A percentile compares a stretch with the other conserved stretches of the same genome.
phyloP scores from a whole-genome alignment of 169 alveolate genomes.

The Cryptosporidium canis region DNA sequence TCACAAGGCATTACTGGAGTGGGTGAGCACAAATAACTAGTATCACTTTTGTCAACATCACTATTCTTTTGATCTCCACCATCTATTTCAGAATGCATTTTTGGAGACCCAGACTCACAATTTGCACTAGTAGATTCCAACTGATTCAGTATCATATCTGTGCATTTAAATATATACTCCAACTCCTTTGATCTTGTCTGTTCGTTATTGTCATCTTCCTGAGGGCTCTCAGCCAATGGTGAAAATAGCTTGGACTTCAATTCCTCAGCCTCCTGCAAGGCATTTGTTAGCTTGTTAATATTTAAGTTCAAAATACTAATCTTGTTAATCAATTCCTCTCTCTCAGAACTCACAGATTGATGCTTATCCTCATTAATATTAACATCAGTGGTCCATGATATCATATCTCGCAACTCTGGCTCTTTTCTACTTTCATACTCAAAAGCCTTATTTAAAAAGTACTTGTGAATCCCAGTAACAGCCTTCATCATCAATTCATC shows the following conservation, averaged over 20 bases:
- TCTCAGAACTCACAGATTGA: conserved; percentile 19
- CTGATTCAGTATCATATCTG: neutral
- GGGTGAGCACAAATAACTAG: neutral
- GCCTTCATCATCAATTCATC: conserved; percentile 25
- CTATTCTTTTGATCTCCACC: conserved; percentile 3
- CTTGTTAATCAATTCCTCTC: conserved; percentile 53
- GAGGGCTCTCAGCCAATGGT: neutral
- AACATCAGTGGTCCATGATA: neutral
- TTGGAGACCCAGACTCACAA: neutral
- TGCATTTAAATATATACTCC: conserved; percentile 14
- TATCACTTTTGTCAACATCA: conserved; percentile 5
- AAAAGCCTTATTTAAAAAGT: conserved; percentile 33
- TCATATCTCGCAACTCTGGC: conserved; percentile 3
- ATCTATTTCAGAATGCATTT: neutral
- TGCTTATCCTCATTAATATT: neutral
- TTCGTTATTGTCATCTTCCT: neutral
- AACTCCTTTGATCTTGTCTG: neutral
- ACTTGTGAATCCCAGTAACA: conserved; percentile 38
- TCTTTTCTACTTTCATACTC: conserved; percentile 46
- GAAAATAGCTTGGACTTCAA: neutral
- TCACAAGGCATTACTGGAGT: conserved; percentile 12
- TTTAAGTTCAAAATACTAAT: conserved; percentile 45
- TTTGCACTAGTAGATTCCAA: neutral
- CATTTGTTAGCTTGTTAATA: conserved; percentile 26
- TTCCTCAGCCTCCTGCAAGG: conserved; percentile 39